Conservation (phyloP, 768 basidiomycete genomes). For the Chlorophyllum brunneum region DNA sequence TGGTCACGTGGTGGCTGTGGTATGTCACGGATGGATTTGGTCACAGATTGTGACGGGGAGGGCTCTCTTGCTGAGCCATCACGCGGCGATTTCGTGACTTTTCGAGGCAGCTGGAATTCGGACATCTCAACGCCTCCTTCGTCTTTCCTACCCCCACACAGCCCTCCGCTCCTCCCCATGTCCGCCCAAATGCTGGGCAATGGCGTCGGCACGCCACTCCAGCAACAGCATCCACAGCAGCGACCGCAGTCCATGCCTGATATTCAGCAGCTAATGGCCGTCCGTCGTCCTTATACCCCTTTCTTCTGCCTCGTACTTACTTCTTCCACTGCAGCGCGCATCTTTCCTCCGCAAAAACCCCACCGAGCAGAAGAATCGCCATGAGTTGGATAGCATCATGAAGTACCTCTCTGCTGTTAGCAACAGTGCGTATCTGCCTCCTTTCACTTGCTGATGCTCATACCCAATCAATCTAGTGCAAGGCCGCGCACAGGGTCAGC, state of each 20-base stretch:
- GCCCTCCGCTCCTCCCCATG: constrained; percentile 23
- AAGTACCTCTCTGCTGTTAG: constrained; percentile 45
- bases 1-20: constrained; percentile 20
- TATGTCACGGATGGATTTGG: constrained; percentile 8
- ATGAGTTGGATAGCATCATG: constrained; percentile 42
- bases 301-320: constrained; percentile 12
- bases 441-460: not conserved
- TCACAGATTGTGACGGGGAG: constrained; percentile 14
- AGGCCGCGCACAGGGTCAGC: constrained; percentile 30
- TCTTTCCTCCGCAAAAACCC: constrained; percentile 50
- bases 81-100: constrained; percentile 14
- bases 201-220: constrained; percentile 29
- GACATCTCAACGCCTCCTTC: not conserved
- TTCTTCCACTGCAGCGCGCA: constrained; percentile 33
- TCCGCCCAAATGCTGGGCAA: constrained; percentile 39
- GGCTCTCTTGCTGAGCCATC: constrained; percentile 20
- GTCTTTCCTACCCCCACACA: not conserved
- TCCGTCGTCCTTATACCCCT: constrained; percentile 22
- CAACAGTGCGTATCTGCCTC: constrained; percentile 28
- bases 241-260: constrained; percentile 30
- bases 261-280: constrained; percentile 40
- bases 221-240: constrained; percentile 21
- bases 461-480: constrained; percentile 16
- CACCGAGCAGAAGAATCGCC: constrained; percentile 41
- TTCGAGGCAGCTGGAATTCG: constrained; percentile 10